Percentiles rank a stretch among this genome's conserved stretches.
Evolutionary conservation across 2,329 filamentous ascomycete genomes (phyloP).

Genomic region (Xylaria sp.): DNA sequence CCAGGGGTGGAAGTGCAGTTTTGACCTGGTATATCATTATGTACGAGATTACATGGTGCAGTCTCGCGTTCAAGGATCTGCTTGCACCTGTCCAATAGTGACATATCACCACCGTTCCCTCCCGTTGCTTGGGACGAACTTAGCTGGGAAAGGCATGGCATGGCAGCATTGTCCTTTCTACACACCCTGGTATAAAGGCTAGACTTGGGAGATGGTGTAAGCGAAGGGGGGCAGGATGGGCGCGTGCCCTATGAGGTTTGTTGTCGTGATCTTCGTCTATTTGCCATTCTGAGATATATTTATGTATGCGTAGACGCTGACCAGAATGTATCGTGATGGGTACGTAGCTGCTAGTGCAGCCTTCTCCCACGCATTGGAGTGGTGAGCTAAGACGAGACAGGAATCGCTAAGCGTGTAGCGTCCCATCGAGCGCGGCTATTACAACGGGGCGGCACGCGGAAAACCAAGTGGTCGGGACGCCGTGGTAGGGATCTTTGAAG

Average conservation of each 20-base stretch:
- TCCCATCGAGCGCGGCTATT: conserved; percentile 27
- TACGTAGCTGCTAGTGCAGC: not conserved
- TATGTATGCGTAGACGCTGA: no score
- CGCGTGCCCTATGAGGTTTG: not conserved
- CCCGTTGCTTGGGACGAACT: no score
- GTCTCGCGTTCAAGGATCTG: not conserved
- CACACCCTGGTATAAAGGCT: not conserved
- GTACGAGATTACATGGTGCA: not conserved
- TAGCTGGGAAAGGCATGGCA: no score
- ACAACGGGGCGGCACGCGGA: conserved; percentile 33
- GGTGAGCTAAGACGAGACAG: conserved; percentile 28
- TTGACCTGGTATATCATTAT: not conserved
- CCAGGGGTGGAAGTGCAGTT: not conserved
- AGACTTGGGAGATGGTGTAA: not conserved
- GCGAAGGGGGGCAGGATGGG: not conserved
- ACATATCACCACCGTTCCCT: not conserved
- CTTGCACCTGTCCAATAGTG: not conserved
- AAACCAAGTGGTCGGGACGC: conserved; percentile 30
- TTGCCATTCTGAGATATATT: not conserved
- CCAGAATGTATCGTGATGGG: no score
- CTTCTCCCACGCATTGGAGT: conserved; percentile 12
- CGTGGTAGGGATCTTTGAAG: conserved; percentile 3
- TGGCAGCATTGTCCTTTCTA: no score
- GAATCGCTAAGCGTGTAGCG: conserved; percentile 32
- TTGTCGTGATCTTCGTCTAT: not conserved